Percentiles rank a stretch among this genome's conserved stretches.
These are phyloP conservation scores for Syzygium aromaticum DNA, from an alignment of 345 rosid genomes.

Conservation along the genomic window DNA sequence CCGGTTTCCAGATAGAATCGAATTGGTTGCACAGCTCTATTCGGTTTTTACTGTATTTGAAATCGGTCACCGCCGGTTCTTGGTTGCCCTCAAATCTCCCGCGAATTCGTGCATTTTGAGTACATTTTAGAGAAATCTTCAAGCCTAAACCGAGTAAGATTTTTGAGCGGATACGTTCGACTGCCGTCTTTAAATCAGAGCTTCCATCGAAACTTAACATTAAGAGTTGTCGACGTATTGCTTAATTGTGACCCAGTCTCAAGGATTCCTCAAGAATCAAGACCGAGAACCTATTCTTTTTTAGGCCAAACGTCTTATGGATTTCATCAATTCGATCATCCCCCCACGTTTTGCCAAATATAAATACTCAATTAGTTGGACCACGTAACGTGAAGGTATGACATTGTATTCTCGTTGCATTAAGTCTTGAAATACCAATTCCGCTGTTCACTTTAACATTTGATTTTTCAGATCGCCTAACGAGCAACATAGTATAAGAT, in stretches of 20 bases:
- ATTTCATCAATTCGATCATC: background rate
- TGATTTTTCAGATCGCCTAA: fast-evolving
- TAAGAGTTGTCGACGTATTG: background rate
- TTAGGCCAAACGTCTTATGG: background rate
- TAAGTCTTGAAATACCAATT: background rate
- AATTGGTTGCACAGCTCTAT: fast-evolving
- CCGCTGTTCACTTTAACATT: background rate
- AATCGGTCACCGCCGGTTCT: background rate
- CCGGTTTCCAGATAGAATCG: fast-evolving
- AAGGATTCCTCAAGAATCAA: background rate
- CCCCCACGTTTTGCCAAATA: background rate
- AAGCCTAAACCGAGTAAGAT: too few species aligned
- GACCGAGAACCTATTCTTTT: fast-evolving
- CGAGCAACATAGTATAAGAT: fast-evolving
- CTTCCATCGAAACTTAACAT: background rate
- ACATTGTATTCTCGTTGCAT: background rate
- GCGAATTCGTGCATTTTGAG: background rate
- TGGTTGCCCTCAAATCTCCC: background rate
- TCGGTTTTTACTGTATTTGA: fast-evolving
- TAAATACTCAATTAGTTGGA: fast-evolving
- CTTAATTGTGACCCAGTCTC: background rate
- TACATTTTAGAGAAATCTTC: background rate
- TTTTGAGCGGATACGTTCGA: fast-evolving
- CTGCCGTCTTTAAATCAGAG: fast-evolving
- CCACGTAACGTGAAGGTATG: fast-evolving